Evolutionary conservation across 768 basidiomycete species (phyloP).

Genomic region (Amanita pallidorosea): DNA sequence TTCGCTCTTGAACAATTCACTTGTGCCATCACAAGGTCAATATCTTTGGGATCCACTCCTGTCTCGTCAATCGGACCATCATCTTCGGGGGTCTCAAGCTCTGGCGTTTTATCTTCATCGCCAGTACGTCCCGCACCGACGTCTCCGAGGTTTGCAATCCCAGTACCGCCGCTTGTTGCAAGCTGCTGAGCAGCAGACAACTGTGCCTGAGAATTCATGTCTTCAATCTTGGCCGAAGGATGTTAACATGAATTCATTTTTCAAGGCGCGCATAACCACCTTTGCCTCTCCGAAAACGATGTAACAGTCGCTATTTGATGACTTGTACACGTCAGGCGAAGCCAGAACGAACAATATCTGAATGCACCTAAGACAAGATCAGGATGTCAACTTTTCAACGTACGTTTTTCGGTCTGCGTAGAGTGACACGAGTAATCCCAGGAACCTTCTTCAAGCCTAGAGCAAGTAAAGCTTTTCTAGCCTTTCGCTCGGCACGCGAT

Average conservation of each 20-base stretch:
- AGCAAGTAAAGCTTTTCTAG: constrained; percentile 83
- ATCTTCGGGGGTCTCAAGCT: constrained; percentile 73
- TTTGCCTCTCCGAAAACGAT: constrained; percentile 99
- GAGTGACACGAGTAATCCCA: constrained; percentile 89
- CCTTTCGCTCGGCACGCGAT: constrained; percentile 90
- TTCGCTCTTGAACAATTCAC: constrained; percentile 87
- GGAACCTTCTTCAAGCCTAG: constrained; percentile 90
- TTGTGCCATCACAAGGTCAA: constrained; percentile 85
- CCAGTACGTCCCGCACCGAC: constrained; percentile 37
- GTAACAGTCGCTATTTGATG: constrained; percentile 94
- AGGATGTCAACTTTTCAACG: constrained; percentile 14
- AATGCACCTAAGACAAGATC: not conserved
- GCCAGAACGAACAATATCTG: constrained; percentile 89
- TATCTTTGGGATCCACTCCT: constrained; percentile 87
- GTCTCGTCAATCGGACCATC: constrained; percentile 79
- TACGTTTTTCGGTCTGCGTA: constrained; percentile 91
- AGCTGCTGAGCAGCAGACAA: constrained; percentile 74
- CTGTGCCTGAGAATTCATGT: constrained; percentile 75
- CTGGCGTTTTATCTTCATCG: constrained; percentile 77
- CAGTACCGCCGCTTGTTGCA: constrained; percentile 37
- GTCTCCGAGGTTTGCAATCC: constrained; percentile 36
- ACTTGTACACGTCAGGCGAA: constrained; percentile 96
- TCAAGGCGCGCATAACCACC: constrained; percentile 24
- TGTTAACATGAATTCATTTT: not conserved
- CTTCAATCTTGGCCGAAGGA: constrained; percentile 51